Percentiles rank a stretch among this genome's conserved stretches.
Evolutionary conservation across 371 early-diverging fungal species (phyloP).

Genomic region (Coemansia sp.): DNA sequence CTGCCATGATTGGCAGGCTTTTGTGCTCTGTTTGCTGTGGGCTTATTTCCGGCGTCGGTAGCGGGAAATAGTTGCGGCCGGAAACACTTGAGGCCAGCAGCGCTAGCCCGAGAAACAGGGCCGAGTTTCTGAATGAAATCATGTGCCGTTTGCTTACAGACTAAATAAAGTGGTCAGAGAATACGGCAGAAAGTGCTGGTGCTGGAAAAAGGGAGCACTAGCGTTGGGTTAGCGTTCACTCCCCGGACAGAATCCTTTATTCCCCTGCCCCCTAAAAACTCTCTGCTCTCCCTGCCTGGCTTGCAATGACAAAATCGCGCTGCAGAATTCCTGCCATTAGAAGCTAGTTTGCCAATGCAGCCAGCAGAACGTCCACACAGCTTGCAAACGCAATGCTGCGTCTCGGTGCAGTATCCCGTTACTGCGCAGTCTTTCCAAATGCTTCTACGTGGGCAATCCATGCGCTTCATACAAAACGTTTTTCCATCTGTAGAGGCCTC

Average conservation of each 20-base stretch:
- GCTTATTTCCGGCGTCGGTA: constrained; percentile 22
- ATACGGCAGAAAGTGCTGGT: background rate
- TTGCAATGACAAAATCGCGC: no score
- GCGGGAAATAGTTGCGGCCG: constrained; percentile 15
- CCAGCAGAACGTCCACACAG: background rate
- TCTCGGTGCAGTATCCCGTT: background rate
- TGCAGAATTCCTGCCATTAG: no score
- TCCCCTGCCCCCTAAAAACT: no score
- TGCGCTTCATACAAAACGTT: no score
- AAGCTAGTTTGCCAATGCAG: constrained; percentile 3
- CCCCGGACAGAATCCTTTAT: no score
- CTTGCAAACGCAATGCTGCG: background rate
- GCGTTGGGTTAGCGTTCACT: no score
- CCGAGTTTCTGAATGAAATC: background rate
- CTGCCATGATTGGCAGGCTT: background rate
- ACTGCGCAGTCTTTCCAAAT: background rate
- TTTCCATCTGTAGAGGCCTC: no score
- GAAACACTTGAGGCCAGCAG: background rate
- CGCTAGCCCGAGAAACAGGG: background rate
- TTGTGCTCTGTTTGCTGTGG: background rate
- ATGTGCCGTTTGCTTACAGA: background rate
- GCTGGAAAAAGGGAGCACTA: background rate
- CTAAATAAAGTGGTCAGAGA: background rate
- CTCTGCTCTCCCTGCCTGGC: no score
- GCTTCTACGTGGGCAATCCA: background rate